Evolutionary conservation across 352 stramenopile genomes (phyloP), one percentile per base, ranked within the genome.

Genomic region (Globisporangium splendens): DNA sequence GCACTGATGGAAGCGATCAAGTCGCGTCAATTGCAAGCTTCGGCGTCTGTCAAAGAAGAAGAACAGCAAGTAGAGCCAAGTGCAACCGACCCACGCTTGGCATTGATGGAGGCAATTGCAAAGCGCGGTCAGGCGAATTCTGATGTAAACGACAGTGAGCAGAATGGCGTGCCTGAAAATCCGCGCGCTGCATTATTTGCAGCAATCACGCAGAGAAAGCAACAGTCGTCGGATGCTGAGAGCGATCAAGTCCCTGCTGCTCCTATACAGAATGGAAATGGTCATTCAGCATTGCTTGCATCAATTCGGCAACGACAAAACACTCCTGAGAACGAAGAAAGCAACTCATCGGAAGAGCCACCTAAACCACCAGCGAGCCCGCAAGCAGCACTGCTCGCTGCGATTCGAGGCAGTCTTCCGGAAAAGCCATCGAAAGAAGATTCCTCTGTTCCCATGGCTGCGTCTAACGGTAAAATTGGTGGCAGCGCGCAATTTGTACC

Each of bases 381-480:
- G 3, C 69, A 72, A 59, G 53, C 51, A 53, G 66, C 69, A 6
- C 39, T 79, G 20, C 44, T 82, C 20, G 62, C 67, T 48, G 70
- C 70, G 20, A 79, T 77, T 38, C 59, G 61, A 33, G 39, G 20
- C 33, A 48, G 65, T 20, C 61, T 52, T 13, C 35, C 57, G 14
- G 52, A 24, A 10, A 56, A 67, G 51, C 17, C n/a, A 7, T 47
- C 31, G 22, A n/a, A 51, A 7, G 5, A 15, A 42, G 31, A 31
- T 11, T 14, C 28, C 17, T 4, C 15, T 49, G 21, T 18, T 20
- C n/a, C 6, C 3, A 14, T 39, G 17, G 21, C 47, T 4, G 49
- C 35, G 14, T 2, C 22, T 0, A 7, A 17, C 10, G 28, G 2
- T 24, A 33, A 22, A 42, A 43, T 6, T 20, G 21, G 6, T 20